Conservation (phyloP, 768 basidiomycete genomes). For the Gloeostereum incarnatum region DNA sequence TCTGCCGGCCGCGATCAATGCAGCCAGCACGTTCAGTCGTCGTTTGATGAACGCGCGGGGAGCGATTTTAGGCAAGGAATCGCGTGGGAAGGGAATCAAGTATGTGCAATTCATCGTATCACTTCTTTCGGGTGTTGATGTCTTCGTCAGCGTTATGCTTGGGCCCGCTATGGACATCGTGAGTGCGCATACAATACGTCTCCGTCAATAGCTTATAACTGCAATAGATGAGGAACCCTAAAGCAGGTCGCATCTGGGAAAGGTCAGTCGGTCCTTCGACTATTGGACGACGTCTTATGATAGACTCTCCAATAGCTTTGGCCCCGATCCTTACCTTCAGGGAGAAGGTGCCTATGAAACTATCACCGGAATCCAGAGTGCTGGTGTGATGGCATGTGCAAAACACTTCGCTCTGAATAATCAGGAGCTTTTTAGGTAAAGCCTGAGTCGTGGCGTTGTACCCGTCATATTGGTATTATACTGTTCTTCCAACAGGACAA, state of each 20-base stretch:
- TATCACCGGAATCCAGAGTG: slow-evolving; percentile 47
- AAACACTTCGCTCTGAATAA: slow-evolving; percentile 44
- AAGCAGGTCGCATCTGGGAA: slow-evolving; percentile 41
- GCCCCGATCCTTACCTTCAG: slow-evolving; percentile 55
- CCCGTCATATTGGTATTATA: no score
- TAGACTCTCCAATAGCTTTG: slow-evolving; percentile 22
- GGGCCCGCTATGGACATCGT: slow-evolving; percentile 51
- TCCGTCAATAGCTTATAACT: neutral
- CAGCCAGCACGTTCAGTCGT: slow-evolving; percentile 43
- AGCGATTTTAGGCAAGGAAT: slow-evolving; percentile 56
- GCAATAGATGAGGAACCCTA: slow-evolving; percentile 40
- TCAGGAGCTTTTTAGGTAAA: no score
- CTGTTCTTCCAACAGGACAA: no score
- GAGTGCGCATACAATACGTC: slow-evolving; percentile 10
- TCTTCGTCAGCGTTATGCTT: slow-evolving; percentile 27
- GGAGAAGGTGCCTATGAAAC: slow-evolving; percentile 56
- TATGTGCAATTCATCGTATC: slow-evolving; percentile 14
- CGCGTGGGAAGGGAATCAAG: slow-evolving; percentile 54
- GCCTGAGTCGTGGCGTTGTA: no score
- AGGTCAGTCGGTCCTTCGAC: slow-evolving; percentile 15
- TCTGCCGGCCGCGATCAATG: slow-evolving; percentile 51
- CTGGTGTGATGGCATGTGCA: slow-evolving; percentile 50
- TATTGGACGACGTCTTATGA: neutral
- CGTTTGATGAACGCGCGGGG: slow-evolving; percentile 57
- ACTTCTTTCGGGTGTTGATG: neutral